Evolutionary conservation across 139 green algal species (phyloP), one percentile per base, ranked within the genome.

Genomic region (Chlamydomonas sp.): DNA sequence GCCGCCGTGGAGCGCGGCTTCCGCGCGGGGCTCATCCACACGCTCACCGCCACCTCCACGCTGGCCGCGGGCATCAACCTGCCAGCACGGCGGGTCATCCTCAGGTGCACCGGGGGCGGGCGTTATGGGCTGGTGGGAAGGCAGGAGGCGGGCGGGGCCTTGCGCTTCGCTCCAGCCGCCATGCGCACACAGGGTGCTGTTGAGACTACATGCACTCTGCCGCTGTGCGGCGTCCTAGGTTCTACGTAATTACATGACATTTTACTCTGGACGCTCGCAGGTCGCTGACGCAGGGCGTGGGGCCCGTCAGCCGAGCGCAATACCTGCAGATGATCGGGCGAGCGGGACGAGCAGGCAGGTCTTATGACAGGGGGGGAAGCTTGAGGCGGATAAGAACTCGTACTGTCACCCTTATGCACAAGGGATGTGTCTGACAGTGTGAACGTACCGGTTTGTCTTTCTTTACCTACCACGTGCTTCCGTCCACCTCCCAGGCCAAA

Each of bases 41-140:
- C 98, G n/a, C 88, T 99, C 58, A 92, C 89, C 75, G 96, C 96
- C 69, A 99, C 97, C 6, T 97, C 95, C 78, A 99, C 97, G 0
- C 92, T 99, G 67, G 97, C 97, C 16, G 94, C 95, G 4, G 95
- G 95, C 31, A 94, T 97, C 90, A 97, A 97, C 92, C 93, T 97
- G 76, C 95, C 95, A 1, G 96, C 95, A 0, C 78, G 94, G n/a
- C 85, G 96, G 7, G 96, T 98, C 78, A 96, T 98, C 80, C 94
- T 98, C 64, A 77, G 90, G 83, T 78, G 63, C 63, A 31, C 0
- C 2, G 20, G n/a, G 7, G 72, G 4, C 7, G 58, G 3, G 7
- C 1, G n/a, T 10, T 77, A n/a, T 14, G 77, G 88, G 58, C 2
- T 17, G 1, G 78, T 85, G 79, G 86, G 86, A 4, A 77, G 18